Evolutionary conservation across 805 yeast species (phyloP).

Genomic region (Myxozyma neglecta): DNA sequence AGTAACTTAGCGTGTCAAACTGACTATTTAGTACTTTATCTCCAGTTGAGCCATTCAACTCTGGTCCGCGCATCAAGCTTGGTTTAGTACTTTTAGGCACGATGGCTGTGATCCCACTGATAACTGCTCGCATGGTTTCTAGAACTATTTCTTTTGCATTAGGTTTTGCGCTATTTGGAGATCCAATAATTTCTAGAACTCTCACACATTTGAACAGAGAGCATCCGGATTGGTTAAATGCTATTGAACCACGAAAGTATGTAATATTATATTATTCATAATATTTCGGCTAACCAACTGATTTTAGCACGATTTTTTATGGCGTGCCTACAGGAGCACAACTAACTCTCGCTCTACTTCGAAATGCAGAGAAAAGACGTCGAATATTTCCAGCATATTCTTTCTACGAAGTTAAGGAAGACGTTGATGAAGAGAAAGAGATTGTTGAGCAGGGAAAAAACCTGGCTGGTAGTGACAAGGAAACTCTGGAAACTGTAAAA

Average conservation of each 20-base stretch:
- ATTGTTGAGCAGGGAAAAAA: neutral
- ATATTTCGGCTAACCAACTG: neutral
- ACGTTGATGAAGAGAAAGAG: neutral
- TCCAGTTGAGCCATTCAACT: conserved; percentile 10
- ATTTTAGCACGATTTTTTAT: conserved; percentile 6
- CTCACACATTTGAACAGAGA: neutral
- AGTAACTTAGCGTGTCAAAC: neutral
- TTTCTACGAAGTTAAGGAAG: neutral
- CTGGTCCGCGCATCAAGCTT: conserved; percentile 3
- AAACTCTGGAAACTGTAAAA: neutral
- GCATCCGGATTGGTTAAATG: conserved; percentile 9
- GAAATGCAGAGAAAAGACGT: conserved; percentile 10
- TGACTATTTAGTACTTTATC: conserved; percentile 10
- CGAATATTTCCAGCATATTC: conserved; percentile 4
- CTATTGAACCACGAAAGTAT: conserved; percentile 15
- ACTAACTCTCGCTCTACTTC: conserved; percentile 8
- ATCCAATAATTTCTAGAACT: neutral
- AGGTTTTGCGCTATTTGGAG: conserved; percentile 13
- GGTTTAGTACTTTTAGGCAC: neutral
- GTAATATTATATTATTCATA: neutral
- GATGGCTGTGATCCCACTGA: neutral
- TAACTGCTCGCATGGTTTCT: conserved; percentile 9
- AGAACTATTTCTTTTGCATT: neutral
- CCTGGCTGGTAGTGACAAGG: neutral
- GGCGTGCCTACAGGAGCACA: conserved; percentile 23